These are phyloP conservation scores for Rhynchosporium graminicola DNA, from an alignment of 2,329 filamentous ascomycete genomes.

Conservation along the genomic window DNA sequence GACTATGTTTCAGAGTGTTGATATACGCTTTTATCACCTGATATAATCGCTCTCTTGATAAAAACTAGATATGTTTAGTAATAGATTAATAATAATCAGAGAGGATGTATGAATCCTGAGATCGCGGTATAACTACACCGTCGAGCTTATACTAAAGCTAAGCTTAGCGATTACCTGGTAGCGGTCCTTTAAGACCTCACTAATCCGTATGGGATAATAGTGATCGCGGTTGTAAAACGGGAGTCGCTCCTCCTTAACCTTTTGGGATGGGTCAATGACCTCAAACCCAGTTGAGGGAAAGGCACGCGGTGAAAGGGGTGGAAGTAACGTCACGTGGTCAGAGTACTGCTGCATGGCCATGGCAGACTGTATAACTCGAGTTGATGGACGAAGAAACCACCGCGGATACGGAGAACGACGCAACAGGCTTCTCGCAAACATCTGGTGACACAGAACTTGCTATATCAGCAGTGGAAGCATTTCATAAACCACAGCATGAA, in stretches of 20 bases:
- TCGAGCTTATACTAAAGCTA: slow-evolving; percentile 28
- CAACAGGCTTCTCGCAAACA: slow-evolving; percentile 20
- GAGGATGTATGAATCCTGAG: slow-evolving; percentile 27
- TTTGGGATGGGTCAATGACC: slow-evolving; percentile 22
- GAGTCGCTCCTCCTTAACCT: slow-evolving; percentile 26
- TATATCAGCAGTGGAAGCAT: neutral
- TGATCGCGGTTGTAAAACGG: slow-evolving; percentile 22
- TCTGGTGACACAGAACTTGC: slow-evolving; percentile 15
- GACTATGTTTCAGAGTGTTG: slow-evolving; percentile 23
- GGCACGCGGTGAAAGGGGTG: slow-evolving; percentile 13
- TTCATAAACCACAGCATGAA: neutral
- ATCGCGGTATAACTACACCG: slow-evolving; percentile 46
- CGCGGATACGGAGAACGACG: slow-evolving; percentile 20
- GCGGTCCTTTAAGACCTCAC: slow-evolving; percentile 25
- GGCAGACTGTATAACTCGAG: slow-evolving; percentile 10
- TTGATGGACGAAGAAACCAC: slow-evolving; percentile 15
- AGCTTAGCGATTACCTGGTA: slow-evolving; percentile 30
- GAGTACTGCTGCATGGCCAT: slow-evolving; percentile 19
- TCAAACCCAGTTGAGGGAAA: slow-evolving; percentile 23
- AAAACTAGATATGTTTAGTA: slow-evolving; percentile 18
- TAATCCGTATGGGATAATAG: slow-evolving; percentile 30
- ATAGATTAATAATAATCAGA: slow-evolving; percentile 14
- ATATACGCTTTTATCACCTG: slow-evolving; percentile 21
- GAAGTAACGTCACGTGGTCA: neutral
- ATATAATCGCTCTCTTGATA: slow-evolving; percentile 20